Conservation (phyloP, 305 asterid species). For the Solanum aculeatissimum region DNA sequence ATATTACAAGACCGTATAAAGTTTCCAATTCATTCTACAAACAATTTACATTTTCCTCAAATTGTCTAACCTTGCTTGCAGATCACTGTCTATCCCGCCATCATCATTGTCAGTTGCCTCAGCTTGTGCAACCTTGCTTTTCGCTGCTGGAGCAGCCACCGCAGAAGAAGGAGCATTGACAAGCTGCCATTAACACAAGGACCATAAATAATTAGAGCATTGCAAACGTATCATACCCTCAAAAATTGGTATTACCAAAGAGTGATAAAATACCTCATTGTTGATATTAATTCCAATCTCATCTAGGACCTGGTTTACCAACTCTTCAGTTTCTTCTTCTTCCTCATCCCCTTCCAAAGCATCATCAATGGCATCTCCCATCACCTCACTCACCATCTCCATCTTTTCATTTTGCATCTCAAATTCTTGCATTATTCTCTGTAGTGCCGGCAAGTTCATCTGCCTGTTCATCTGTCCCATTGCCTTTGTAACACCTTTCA, state of each 20-base stretch:
- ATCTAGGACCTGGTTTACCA: slow-evolving; percentile 96
- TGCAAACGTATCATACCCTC: background rate
- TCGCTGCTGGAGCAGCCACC: slow-evolving; percentile 79
- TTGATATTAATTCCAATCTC: slow-evolving; percentile 94
- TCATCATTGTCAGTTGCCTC: slow-evolving; percentile 82
- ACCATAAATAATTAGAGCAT: background rate
- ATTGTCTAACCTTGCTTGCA: slow-evolving; percentile 98
- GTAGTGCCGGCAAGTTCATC: slow-evolving; percentile 95
- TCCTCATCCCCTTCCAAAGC: slow-evolving; percentile 99
- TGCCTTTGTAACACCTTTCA: slow-evolving; percentile 99
- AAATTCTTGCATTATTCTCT: slow-evolving; percentile 97
- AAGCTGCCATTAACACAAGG: slow-evolving; percentile 45
- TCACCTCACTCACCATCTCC: slow-evolving; percentile 93
- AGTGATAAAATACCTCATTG: slow-evolving; percentile 49
- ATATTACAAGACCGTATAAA: slow-evolving; percentile 28
- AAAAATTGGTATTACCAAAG: background rate
- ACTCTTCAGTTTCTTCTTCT: slow-evolving; percentile 96
- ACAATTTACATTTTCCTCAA: slow-evolving; percentile 75
- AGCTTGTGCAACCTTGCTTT: slow-evolving; percentile 77
- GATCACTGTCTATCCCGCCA: slow-evolving; percentile 86
- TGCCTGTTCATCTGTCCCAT: slow-evolving; percentile 99
- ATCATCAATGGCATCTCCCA: slow-evolving; percentile 99
- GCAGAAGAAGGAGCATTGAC: slow-evolving; percentile 86
- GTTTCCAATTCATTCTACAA: slow-evolving; percentile 13
- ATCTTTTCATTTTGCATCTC: slow-evolving; percentile 96